These are phyloP conservation scores for Trypanosoma mega DNA, from an alignment of 208 protist genomes.

Conservation along the genomic window DNA sequence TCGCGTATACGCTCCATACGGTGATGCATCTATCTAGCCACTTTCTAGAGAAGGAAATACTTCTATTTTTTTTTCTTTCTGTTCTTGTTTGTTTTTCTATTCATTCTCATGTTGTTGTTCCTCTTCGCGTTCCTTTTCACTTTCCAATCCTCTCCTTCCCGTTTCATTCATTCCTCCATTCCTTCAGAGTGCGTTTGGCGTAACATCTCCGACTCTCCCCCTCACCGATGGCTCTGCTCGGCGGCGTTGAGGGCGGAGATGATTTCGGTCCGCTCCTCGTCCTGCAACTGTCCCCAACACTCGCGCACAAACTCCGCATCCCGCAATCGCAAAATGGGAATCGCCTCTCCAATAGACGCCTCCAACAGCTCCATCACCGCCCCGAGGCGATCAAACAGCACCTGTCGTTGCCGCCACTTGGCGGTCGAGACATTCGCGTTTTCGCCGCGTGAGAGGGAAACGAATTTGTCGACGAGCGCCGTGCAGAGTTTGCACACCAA, in stretches of 20 bases:
- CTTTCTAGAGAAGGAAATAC: conserved; percentile 6
- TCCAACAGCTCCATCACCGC: conserved; percentile 89
- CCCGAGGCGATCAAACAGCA: conserved; percentile 71
- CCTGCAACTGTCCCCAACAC: conserved; percentile 80
- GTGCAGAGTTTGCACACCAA: conserved; percentile 89
- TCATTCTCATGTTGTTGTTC: too few relatives aligned
- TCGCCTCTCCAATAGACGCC: conserved; percentile 83
- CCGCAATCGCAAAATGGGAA: conserved; percentile 73
- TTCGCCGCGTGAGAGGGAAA: conserved; percentile 70
- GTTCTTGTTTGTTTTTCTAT: too few relatives aligned
- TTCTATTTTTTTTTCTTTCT: conserved; percentile 10
- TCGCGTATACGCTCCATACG: too few relatives aligned
- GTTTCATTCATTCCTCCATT: too few relatives aligned
- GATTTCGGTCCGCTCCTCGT: conserved; percentile 82
- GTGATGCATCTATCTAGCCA: too few relatives aligned
- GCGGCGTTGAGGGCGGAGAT: conserved; percentile 61
- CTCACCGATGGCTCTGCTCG: conserved; percentile 23
- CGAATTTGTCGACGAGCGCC: conserved; percentile 81
- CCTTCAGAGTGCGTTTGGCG: too few relatives aligned
- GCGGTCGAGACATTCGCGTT: conserved; percentile 76
- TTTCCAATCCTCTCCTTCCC: too few relatives aligned
- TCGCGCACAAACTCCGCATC: conserved; percentile 81
- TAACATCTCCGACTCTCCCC: too few relatives aligned
- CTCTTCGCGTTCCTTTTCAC: too few relatives aligned
- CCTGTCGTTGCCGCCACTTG: conserved; percentile 86